Percentiles rank a stretch among this genome's conserved stretches.
Conservation (phyloP, 164 flowering plant species). For the Macadamia tetraphylla region DNA sequence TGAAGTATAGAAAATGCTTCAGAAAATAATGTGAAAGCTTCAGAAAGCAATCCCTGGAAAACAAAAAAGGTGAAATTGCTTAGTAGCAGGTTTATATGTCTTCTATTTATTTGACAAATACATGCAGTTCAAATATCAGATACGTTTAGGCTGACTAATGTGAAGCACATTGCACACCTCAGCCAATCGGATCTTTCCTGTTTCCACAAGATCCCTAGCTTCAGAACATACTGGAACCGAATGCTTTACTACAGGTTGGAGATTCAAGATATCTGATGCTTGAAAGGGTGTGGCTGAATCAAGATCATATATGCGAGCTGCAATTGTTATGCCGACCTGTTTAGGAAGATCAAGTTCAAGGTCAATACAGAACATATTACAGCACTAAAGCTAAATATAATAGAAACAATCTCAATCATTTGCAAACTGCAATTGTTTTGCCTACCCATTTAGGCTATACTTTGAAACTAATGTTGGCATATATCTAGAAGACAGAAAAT, state of each 20-base stretch:
- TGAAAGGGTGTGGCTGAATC: constrained; percentile 63
- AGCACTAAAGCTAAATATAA: not conserved
- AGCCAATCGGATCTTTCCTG: constrained; percentile 82
- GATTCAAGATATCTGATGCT: constrained; percentile 66
- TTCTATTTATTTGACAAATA: too few relatives aligned
- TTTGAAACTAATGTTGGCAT: too few relatives aligned
- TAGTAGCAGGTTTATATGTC: too few relatives aligned
- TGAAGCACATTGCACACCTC: constrained; percentile 49
- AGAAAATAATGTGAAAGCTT: constrained; percentile 81
- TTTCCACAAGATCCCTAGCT: constrained; percentile 91
- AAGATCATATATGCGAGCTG: constrained; percentile 82
- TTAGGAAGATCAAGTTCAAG: constrained; percentile 2
- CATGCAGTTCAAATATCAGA: not conserved
- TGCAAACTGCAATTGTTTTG: too few relatives aligned
- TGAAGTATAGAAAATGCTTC: constrained; percentile 95
- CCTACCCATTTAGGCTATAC: too few relatives aligned
- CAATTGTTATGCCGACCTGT: constrained; percentile 79
- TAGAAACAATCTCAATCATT: too few relatives aligned
- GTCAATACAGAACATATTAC: not conserved
- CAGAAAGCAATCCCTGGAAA: constrained; percentile 92
- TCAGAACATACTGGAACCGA: constrained; percentile 89
- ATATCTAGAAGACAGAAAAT: too few relatives aligned
- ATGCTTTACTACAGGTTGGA: constrained; percentile 92
- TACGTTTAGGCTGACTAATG: not conserved
- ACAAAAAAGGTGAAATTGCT: not conserved